phyloP scores from a whole-genome alignment of 2,329 filamentous ascomycete species.

The Neophaeococcomyces aloes region DNA sequence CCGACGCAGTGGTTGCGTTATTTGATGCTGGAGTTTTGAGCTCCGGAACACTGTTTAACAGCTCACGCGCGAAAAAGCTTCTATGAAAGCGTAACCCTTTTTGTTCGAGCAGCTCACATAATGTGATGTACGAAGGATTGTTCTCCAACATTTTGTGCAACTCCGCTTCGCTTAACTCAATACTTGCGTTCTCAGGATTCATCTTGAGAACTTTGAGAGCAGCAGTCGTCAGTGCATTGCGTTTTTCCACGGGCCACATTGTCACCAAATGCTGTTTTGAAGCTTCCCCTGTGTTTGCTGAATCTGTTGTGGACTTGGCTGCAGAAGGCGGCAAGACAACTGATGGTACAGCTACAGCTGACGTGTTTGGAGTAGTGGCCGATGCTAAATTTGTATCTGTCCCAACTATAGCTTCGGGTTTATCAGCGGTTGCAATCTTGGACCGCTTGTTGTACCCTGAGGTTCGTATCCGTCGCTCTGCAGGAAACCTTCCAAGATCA shows the following conservation, averaged over 20 bases:
- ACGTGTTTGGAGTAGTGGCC: background rate
- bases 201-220: constrained; percentile 39
- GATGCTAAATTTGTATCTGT: background rate
- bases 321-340: no score
- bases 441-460: constrained; percentile 5
- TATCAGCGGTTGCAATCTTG: background rate
- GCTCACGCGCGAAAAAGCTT: constrained; percentile 42
- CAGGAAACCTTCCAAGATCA: constrained; percentile 24
- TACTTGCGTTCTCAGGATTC: constrained; percentile 32
- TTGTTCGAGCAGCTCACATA: constrained; percentile 44
- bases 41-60: constrained; percentile 29
- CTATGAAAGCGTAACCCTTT: constrained; percentile 42
- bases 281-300: background rate
- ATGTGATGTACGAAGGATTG: constrained; percentile 46
- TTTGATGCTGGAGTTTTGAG: constrained; percentile 10
- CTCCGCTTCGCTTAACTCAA: constrained; percentile 29
- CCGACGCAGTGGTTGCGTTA: background rate
- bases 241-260: constrained; percentile 42
- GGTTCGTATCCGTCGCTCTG: constrained; percentile 19
- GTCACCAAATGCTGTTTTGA: constrained; percentile 23
- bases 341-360: background rate
- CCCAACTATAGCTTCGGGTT: background rate
- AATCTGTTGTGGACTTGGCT: background rate
- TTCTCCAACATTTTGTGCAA: constrained; percentile 40
- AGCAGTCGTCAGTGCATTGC: constrained; percentile 39